These are phyloP conservation scores for Flueggea neowawraea DNA, from an alignment of 441 rosid genomes.

Conservation along the genomic window DNA sequence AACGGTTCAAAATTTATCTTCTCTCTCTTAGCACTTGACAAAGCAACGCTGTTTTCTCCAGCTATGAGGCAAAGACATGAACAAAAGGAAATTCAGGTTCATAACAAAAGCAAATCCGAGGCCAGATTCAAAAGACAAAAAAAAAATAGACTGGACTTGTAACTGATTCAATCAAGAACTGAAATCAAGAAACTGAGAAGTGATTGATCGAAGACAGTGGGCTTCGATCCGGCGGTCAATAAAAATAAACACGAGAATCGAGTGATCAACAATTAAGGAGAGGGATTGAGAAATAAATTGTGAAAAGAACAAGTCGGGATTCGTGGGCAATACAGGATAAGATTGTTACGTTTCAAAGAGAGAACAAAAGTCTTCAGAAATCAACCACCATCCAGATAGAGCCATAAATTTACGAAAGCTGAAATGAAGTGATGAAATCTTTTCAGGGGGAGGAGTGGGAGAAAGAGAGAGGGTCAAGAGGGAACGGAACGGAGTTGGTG, in stretches of 20 bases:
- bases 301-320: neutral
- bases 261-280: neutral
- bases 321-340: neutral
- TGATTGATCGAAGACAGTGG: neutral
- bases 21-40: neutral
- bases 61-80: constrained; percentile 1
- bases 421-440: constrained; percentile 7
- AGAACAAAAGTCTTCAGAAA: neutral
- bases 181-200: too few relatives aligned
- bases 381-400: neutral
- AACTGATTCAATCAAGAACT: too few relatives aligned
- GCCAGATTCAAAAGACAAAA: neutral
- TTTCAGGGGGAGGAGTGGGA: neutral
- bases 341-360: constrained; percentile 14
- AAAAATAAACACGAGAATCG: neutral
- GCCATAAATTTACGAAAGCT: constrained; percentile 1
- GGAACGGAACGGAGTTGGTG: constrained; percentile 17
- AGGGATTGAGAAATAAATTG: neutral
- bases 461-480: constrained; percentile 9
- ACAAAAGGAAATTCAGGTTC: constrained; percentile 11
- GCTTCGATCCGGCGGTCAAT: neutral
- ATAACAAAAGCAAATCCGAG: neutral
- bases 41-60: neutral
- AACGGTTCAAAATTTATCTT: neutral
- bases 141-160: neutral